phyloP scores from a whole-genome alignment of 768 basidiomycete species.

The Ramaria sp. region DNA sequence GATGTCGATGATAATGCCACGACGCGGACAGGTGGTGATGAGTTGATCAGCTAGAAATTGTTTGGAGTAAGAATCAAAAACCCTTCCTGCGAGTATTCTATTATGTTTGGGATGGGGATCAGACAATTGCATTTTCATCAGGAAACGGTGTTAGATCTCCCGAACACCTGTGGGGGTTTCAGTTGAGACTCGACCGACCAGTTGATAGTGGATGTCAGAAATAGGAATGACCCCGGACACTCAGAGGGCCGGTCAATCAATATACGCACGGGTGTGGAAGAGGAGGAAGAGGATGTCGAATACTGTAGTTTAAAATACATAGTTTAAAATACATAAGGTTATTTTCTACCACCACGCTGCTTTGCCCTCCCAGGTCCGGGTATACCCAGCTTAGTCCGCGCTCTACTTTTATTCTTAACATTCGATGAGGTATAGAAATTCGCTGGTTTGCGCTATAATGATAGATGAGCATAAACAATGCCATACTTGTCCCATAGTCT shows the following conservation, averaged over 20 bases:
- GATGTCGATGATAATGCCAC: slow-evolving; percentile 41
- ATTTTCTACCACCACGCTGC: neutral
- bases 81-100: slow-evolving; percentile 31
- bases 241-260: no score
- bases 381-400: slow-evolving; percentile 23
- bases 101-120: neutral
- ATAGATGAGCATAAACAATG: neutral
- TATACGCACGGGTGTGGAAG: no score
- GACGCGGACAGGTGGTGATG: slow-evolving; percentile 35
- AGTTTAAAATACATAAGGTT: no score
- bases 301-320: no score
- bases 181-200: no score
- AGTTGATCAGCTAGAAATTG: slow-evolving; percentile 32
- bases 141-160: no score
- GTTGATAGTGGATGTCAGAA: no score
- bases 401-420: slow-evolving; percentile 79
- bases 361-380: neutral
- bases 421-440: slow-evolving; percentile 85
- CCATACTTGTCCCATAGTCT: neutral
- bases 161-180: no score
- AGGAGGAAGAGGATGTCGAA: no score
- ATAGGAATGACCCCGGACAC: no score
- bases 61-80: slow-evolving; percentile 39
- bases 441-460: slow-evolving; percentile 60
- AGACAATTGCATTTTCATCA: neutral